A percentile compares a stretch with the other conserved stretches of the same genome.
phyloP scores from a whole-genome alignment of 257 asterid genomes.

The Striga asiatica region DNA sequence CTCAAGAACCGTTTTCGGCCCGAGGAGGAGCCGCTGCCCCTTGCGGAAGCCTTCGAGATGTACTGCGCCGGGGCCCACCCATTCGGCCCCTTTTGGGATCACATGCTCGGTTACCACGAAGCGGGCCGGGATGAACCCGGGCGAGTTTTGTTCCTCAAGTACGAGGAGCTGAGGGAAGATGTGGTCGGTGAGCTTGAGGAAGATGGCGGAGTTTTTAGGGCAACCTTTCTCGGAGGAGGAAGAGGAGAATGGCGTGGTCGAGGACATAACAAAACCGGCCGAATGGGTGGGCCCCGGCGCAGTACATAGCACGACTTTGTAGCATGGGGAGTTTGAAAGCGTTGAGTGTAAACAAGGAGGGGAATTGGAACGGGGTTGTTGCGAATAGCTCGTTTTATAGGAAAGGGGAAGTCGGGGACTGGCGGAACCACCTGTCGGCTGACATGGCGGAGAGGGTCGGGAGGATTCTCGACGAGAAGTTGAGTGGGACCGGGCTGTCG shows the following conservation, averaged over 20 bases:
- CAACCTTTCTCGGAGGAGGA: conserved; percentile 16
- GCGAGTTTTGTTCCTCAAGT: conserved; percentile 15
- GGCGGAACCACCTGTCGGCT: not conserved
- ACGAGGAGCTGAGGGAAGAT: conserved; percentile 15
- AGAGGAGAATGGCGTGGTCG: not conserved
- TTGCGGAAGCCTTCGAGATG: conserved; percentile 10
- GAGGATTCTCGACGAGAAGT: not conserved
- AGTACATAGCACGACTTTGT: conserved; percentile 8
- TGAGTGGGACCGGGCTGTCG: not conserved
- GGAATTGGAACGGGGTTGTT: not conserved
- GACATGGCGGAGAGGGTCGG: not conserved
- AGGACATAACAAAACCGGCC: conserved; percentile 11
- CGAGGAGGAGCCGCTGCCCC: not conserved
- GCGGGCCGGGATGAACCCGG: not conserved
- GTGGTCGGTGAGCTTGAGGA: not conserved
- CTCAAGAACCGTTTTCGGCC: not conserved
- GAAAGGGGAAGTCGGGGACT: conserved; percentile 19
- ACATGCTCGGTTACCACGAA: conserved; percentile 8
- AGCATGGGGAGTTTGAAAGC: conserved; percentile 3
- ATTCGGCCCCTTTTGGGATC: conserved; percentile 21
- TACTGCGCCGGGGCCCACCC: conserved; percentile 8
- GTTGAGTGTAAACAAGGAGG: conserved; percentile 9
- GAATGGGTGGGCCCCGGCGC: too few relatives aligned
- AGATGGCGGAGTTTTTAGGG: conserved; percentile 13
- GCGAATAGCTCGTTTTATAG: conserved; percentile 9